Base-by-base conservation (phyloP, 805 yeast species). In the Saturnispora gosingensis region DNA sequence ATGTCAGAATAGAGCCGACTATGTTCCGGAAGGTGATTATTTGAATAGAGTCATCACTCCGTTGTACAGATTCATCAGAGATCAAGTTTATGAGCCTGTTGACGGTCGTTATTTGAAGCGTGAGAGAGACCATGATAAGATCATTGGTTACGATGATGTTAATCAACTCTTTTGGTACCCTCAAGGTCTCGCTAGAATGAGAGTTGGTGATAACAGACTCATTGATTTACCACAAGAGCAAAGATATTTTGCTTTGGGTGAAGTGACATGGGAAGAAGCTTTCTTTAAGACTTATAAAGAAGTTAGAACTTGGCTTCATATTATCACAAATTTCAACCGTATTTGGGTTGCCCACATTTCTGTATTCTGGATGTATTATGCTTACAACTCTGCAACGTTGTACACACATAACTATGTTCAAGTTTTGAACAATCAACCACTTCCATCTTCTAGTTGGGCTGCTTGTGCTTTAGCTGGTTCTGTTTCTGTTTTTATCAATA, bases 101-200 rank as follows among this genome's bases (percentile, higher is more conserved):
- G 88, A 85, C 60, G 93, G 93, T 54, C 82, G 88, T 70, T 85
- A 78, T 60, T 83, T 85, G 55, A 85, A 85, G 69, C 83, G 95
- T 72, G 93, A 86, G 73, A 82, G 73, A 65, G 95, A 86, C 67
- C 95, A 86, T 70, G 83, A 83, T 71, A 73, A 81, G 58, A 73
- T 86, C 57, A 78, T 86, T 62, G 95, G 99, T 69, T 93, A 93
- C 69, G 99, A 93, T 74, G 99, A 93, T 75, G 95, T 93, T 55
- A 93, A 93, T 71, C 99, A 93, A 76, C 78, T 93, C 61, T 93
- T 95, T 73, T 93, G 99, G 99, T 93, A 95, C 72, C 97, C 98
- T 46, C 98, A 95, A 73, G 99, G 99, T 77, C 86, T 93, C 58
- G 83, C 95, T 54, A 84, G 93, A 71, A 90, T 93, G 61, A 79